Base-by-base conservation (phyloP, 805 yeast genomes). In the Candida palmyrensis region DNA sequence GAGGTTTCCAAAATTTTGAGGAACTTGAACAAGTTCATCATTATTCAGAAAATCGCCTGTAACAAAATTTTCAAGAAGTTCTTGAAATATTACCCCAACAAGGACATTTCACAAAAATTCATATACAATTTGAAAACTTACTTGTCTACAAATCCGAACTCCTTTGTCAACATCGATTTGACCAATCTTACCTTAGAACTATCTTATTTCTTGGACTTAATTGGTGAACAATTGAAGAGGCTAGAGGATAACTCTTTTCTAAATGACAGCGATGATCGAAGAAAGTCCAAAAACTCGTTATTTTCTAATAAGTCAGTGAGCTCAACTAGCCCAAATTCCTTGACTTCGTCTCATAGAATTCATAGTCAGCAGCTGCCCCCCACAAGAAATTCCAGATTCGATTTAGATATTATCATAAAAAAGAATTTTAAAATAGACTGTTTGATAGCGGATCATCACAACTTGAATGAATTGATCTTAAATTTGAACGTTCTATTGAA, bases 61-160 rank as follows among this genome's bases (percentile, higher is more conserved):
- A 68, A 79, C 40, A 85, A 85, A 57, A 68, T 85, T 31, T 64
- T 85, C 47, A 85, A 86, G 59, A 85, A 86, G 51, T 81, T 73
- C 39, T 30, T 62, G 29, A 75, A 75, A 47, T 65, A 75, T 47
- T 64, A 66, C 33, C 45, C 42, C 4, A 51, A 57, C 38, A 36
- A 43, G 21, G 45, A 37, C 3, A 32, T 44, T 12, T 38, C 55
- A 16, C 29, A 47, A 12, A 40, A 43, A 18, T 54, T 66, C 31
- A 43, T 62, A 3, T 25, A 45, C 11, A 48, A 50, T 11, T 40
- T 66, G 25, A 65, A 61, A 35, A 45, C 49, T 22, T 48, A 49
- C 17, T 49, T 72, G 18, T 54, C 68, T 25, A 49, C 58, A 6
- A 69, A 73, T 37, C 66, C 68, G 1, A 65, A 68, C 18, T 75